Base-by-base conservation (phyloP, 345 rosid genomes). In the Linum lewisii region DNA sequence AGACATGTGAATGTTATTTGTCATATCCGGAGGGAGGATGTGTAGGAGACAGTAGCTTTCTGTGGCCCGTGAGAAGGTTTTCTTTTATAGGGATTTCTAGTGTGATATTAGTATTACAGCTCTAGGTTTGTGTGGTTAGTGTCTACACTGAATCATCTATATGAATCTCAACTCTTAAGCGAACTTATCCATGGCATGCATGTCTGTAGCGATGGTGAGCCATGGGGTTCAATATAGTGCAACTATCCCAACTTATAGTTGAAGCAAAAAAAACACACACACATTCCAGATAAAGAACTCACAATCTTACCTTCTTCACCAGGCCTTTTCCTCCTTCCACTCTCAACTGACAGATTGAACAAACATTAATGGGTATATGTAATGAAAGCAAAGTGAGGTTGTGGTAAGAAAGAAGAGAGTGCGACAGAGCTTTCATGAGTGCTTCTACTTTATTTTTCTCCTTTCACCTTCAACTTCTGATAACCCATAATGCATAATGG, bases 1-100 rank as follows among this genome's bases (percentile, higher is more conserved):
- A 72, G 72, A 63, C 92, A 81, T 79, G 92, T 85, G 92, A 85
- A 75, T 74, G 72, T 81, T 52, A 36, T 69, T 81, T 82, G 92
- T 81, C 84, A 51, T 62, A 73, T 75, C 24, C 64, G 67, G 72
- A 70, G 21, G 47, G 47, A 34, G 38, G 38, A 34, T 34, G 38
- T 34, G 38, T 34, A 34, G 38, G 47, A 42, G 47, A 16, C 16
- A 42, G 14, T 42, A 42, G 47, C 47, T 42, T 42, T 11, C 47
- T 7, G 47, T 42, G 47, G 47, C 18, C 47, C 47, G 47, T 42
- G 15, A 16, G 47, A 42, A 42, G 47, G 47, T 16, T 42, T 16
- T 42, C 18, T 42, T 16, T 42, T 6, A 11, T 42, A 9, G 47
- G 15, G 18, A 42, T 42, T 42, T 42, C 15, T 42, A 42, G 47